These are phyloP conservation scores for Staphylotrichum tortipilum DNA, from an alignment of 495 filamentous ascomycete species.

Conservation along the genomic window DNA sequence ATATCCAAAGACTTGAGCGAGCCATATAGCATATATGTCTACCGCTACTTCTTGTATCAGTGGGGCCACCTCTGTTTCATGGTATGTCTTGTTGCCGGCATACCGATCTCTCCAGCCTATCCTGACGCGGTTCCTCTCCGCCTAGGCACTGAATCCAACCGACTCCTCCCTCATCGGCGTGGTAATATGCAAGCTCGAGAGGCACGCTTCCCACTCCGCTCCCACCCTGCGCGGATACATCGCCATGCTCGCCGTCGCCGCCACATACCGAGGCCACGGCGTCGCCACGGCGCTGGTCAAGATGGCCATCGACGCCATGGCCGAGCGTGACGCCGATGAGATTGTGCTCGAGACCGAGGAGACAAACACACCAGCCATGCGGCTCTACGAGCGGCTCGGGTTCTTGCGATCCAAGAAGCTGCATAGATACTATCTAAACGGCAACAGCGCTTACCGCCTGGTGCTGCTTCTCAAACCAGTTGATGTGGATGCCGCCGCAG, in stretches of 20 bases:
- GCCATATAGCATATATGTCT: conserved; percentile 99
- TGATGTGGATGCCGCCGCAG: conserved; percentile 23
- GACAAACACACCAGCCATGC: conserved; percentile 84
- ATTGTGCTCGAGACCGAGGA: conserved; percentile 96
- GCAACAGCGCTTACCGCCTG: conserved; percentile 86
- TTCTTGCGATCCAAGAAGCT: conserved; percentile 89
- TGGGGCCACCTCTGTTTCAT: conserved; percentile 96
- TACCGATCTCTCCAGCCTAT: not conserved
- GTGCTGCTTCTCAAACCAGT: conserved; percentile 65
- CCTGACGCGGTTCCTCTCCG: not conserved
- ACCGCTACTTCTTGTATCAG: conserved; percentile 96
- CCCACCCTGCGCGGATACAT: conserved; percentile 90
- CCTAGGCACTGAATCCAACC: conserved; percentile 57
- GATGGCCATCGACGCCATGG: conserved; percentile 91
- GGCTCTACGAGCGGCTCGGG: conserved; percentile 86
- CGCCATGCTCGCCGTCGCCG: conserved; percentile 88
- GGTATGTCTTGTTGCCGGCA: conserved; percentile 34
- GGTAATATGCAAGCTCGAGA: conserved; percentile 92
- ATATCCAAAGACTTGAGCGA: conserved; percentile 97
- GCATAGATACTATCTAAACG: conserved; percentile 94
- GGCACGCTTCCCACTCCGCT: conserved; percentile 58
- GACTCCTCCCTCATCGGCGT: conserved; percentile 62
- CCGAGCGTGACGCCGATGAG: conserved; percentile 75
- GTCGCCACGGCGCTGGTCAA: conserved; percentile 85
- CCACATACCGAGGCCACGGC: conserved; percentile 70